phyloP scores from a whole-genome alignment of 2,329 filamentous ascomycete genomes.

The Aspergillus intermedius region DNA sequence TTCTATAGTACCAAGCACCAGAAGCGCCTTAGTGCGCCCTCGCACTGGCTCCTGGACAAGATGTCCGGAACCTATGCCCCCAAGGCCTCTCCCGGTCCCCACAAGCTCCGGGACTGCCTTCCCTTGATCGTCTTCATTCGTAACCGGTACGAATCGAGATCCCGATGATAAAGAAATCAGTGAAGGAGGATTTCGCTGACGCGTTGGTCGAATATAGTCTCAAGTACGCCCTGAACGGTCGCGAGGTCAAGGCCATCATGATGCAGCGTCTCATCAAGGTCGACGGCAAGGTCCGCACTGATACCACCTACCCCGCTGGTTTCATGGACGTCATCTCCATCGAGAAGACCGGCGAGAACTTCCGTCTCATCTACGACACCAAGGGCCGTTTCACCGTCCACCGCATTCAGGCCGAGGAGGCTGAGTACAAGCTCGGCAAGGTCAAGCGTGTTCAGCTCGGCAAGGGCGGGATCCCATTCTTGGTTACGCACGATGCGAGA shows the following conservation, averaged over 20 bases:
- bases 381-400: slow-evolving; percentile 99
- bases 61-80: slow-evolving; percentile 80
- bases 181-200: slow-evolving; percentile 6
- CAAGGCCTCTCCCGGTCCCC: slow-evolving; percentile 74
- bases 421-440: slow-evolving; percentile 99
- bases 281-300: slow-evolving; percentile 98
- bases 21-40: slow-evolving; percentile 98
- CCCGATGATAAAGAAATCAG: background rate
- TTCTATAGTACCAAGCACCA: slow-evolving; percentile 88
- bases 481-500: slow-evolving; percentile 99
- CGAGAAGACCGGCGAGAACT: slow-evolving; percentile 99
- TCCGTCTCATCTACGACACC: slow-evolving; percentile 99
- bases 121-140: slow-evolving; percentile 98
- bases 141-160: slow-evolving; percentile 45
- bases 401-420: slow-evolving; percentile 98
- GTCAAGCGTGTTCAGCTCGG: slow-evolving; percentile 99
- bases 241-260: slow-evolving; percentile 94
- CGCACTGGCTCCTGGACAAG: slow-evolving; percentile 99
- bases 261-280: slow-evolving; percentile 99
- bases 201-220: slow-evolving; percentile 56
- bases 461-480: slow-evolving; percentile 99
- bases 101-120: slow-evolving; percentile 99
- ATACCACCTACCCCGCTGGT: slow-evolving; percentile 91
- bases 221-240: slow-evolving; percentile 99
- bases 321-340: slow-evolving; percentile 99